phyloP scores from a whole-genome alignment of 495 filamentous ascomycete genomes.

The Penicillium crystallinum region DNA sequence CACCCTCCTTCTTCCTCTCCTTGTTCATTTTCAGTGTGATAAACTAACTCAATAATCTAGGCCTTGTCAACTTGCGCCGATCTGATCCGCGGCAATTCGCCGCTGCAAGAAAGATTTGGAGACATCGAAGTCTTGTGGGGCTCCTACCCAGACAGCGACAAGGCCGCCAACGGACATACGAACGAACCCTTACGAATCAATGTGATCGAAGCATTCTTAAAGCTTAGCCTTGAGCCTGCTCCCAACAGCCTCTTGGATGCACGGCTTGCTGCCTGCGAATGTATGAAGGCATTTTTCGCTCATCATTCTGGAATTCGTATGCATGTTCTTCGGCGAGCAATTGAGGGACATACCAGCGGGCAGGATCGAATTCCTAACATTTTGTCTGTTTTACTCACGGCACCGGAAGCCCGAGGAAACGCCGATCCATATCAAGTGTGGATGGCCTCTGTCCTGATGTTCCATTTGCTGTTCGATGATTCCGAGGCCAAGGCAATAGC shows the following conservation, averaged over 20 bases:
- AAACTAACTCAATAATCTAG: conserved; percentile 40
- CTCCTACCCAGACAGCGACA: conserved; percentile 12
- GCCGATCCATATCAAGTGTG: conserved; percentile 86
- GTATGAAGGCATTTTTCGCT: conserved; percentile 86
- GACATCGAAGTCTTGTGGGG: conserved; percentile 55
- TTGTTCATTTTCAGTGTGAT: not conserved
- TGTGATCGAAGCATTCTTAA: conserved; percentile 91
- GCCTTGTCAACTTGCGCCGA: conserved; percentile 82
- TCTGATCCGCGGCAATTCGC: conserved; percentile 75
- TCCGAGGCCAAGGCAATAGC: conserved; percentile 71
- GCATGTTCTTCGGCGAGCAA: conserved; percentile 84
- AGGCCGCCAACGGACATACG: conserved; percentile 39
- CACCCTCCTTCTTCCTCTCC: too few species aligned
- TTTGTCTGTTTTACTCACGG: conserved; percentile 69
- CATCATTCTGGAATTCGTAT: conserved; percentile 70
- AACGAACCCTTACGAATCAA: conserved; percentile 57
- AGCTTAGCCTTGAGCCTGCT: conserved; percentile 69
- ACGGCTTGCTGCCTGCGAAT: conserved; percentile 79
- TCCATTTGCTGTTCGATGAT: conserved; percentile 85
- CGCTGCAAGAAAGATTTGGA: conserved; percentile 82
- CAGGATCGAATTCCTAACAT: conserved; percentile 87
- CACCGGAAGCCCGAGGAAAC: conserved; percentile 50
- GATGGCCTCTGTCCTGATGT: conserved; percentile 86
- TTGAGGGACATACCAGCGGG: conserved; percentile 76
- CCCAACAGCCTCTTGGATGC: conserved; percentile 65